Evolutionary conservation across 805 yeast species (phyloP).

Genomic region (Tetrapisispora fleetii): DNA sequence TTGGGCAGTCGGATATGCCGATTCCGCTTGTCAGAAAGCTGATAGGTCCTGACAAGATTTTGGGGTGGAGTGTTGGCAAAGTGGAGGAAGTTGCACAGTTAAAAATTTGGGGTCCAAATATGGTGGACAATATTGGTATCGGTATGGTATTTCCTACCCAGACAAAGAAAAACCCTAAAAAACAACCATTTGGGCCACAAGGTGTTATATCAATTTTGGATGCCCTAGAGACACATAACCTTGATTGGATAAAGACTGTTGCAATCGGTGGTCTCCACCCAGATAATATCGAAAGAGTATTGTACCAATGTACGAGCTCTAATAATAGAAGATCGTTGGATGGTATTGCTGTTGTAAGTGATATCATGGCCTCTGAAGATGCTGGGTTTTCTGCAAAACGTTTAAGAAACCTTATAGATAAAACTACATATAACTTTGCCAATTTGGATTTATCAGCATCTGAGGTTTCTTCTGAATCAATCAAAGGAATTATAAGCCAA

Average conservation of each 20-base stretch:
- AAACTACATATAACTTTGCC: conserved; percentile 10
- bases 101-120: conserved; percentile 25
- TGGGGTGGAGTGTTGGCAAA: conserved; percentile 68
- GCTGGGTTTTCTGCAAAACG: conserved; percentile 43
- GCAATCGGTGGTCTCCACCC: conserved; percentile 75
- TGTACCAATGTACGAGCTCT: conserved; percentile 37
- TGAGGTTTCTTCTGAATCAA: not conserved
- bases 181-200: conserved; percentile 55
- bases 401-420: conserved; percentile 23
- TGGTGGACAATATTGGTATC: conserved; percentile 73
- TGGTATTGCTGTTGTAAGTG: conserved; percentile 87
- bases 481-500: conserved; percentile 14
- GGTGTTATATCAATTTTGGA: conserved; percentile 50
- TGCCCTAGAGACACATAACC: conserved; percentile 32
- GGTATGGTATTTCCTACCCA: conserved; percentile 69
- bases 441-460: conserved; percentile 3
- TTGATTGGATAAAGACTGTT: conserved; percentile 44
- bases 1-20: conserved; percentile 84
- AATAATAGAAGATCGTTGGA: conserved; percentile 42
- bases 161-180: conserved; percentile 53
- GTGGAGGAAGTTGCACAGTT: conserved; percentile 38
- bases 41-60: conserved; percentile 62
- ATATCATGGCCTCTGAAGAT: conserved; percentile 56
- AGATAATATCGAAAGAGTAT: conserved; percentile 47
- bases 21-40: conserved; percentile 43